Base-by-base conservation (phyloP, 2,329 filamentous ascomycete genomes). In the Parastagonospora avenae region DNA sequence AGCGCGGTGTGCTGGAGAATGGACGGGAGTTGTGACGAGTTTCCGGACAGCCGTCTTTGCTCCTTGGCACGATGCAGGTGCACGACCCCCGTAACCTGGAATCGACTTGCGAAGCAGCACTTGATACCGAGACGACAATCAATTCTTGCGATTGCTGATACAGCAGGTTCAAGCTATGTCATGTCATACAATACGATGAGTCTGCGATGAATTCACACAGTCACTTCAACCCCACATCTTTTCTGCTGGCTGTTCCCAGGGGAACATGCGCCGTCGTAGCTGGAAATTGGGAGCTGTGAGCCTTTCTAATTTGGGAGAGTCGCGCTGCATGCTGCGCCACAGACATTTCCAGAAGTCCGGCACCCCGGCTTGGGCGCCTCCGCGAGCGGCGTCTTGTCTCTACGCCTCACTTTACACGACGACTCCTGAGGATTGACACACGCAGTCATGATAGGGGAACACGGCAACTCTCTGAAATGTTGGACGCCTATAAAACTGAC, bases 271-370 rank as follows among this genome's bases (percentile, higher is more conserved):
- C 46, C 24, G 46, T 50, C 43, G 29, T 31, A 29, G 37, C 43
- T 48, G 54, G 57, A 59, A 53, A 59, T 59, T 59, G 57, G 50
- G 45, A 41, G 48, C 48, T 52, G 56, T 50, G n/a, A 52, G 35
- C 44, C 36, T 35, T 24, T 31, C 44, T 46, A 46, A 32, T 40
- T 38, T 29, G 29, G 44, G 44, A 46, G 12, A 37, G n/a, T 30
- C 30, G 31, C 36, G 15, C 35, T 19, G 15, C 8, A 29, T 32
- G 24, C 46, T 48, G 46, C 46, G 57, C 55, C 57, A 60, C 57
- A 60, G 1, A 24, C 12, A 33, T 41, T 54, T 52, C 54, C 51
- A 47, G 44, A 46, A 47, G 42, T 31, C 27, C 28, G 46, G 54
- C 19, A 24, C 19, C 19, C 19, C 19, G 19, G 19, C 19, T 3